phyloP scores from a whole-genome alignment of 2,329 filamentous ascomycete species.

The Calcarisporium arbuscula region DNA sequence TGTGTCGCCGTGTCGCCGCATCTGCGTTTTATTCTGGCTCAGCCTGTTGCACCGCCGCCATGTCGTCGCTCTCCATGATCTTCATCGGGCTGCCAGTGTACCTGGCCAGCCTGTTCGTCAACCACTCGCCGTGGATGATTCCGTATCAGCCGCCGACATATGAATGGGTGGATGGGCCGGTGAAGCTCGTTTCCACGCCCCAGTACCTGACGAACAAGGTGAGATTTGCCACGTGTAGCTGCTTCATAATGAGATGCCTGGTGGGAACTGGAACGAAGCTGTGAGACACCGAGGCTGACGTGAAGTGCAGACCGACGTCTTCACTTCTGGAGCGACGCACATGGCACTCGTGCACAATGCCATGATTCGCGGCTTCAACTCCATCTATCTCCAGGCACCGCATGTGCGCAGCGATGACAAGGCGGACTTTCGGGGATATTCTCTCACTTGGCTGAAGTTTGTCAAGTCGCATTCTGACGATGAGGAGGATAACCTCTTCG shows the following conservation, averaged over 20 bases:
- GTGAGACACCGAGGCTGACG: neutral
- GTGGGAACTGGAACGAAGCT: no score
- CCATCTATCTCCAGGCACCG: slow-evolving; percentile 54
- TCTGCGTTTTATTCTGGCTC: no score
- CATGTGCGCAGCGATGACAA: slow-evolving; percentile 45
- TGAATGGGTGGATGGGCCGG: slow-evolving; percentile 48
- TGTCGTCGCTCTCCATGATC: no score
- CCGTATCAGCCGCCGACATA: no score
- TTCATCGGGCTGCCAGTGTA: no score
- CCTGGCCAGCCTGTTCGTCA: no score
- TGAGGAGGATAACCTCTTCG: slow-evolving; percentile 51
- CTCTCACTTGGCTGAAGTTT: slow-evolving; percentile 51
- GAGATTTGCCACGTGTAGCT: no score
- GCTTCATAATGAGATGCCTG: no score
- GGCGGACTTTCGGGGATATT: slow-evolving; percentile 51
- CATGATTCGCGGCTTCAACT: slow-evolving; percentile 58
- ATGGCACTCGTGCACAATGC: slow-evolving; percentile 58
- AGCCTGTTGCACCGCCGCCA: no score
- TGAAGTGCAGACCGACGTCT: slow-evolving; percentile 44
- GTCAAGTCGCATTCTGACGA: slow-evolving; percentile 55
- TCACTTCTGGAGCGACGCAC: slow-evolving; percentile 52
- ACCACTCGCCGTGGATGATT: no score
- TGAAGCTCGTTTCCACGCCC: slow-evolving; percentile 48
- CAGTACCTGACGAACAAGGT: slow-evolving; percentile 47
- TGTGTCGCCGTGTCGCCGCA: no score